Evolutionary conservation across 2,329 filamentous ascomycete species (phyloP), one percentile per base, ranked within the genome.

Genomic region (Chalaropsis ovoidea): DNA sequence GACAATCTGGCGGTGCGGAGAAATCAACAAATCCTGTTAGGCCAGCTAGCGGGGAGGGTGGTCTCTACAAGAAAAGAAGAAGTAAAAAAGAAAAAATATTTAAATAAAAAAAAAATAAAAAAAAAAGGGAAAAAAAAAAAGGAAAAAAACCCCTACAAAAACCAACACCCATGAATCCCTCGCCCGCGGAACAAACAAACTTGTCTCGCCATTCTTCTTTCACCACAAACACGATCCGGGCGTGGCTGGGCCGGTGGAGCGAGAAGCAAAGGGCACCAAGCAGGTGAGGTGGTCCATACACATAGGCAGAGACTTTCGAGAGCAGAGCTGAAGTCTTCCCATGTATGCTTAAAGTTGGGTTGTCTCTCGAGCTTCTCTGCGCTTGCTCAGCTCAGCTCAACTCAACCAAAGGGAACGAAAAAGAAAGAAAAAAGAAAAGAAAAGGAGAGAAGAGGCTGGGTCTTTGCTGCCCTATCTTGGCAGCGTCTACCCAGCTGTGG

Each of bases 1-100:
- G 47, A 24, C 47, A 24, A 27, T 52, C 7, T 52, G 47, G 47
- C 47, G 47, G 47, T 52, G 47, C 47, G 47, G 47, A 52, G 47
- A 42, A 61, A 43, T 42, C 24, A 8, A 19, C 6, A 24, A 61
- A 24, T 13, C 2, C 7, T 3, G 49, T 19, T 6, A 54, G 6
- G 19, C 35, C 8, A 7, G 35, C 35, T 10, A 7, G 11, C 47
- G 19, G 15, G 24, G 2, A 19, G 45, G 45, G 7, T n/a, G 45
- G 13, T 4, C 45, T 49, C 7, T 3, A 22, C 8, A 19, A 49
- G 43, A 47, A 19, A 47, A 10, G 41, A 43, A 43, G 45, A 24
- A 19, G 47, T 6, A 31, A 31, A 31, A 2, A 31, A 31, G 6
- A 31, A n/a, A n/a, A n/a, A n/a, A n/a, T n/a, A n/a, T n/a, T n/a